Conservation (phyloP, 345 rosid species). For the Populus simonii region DNA sequence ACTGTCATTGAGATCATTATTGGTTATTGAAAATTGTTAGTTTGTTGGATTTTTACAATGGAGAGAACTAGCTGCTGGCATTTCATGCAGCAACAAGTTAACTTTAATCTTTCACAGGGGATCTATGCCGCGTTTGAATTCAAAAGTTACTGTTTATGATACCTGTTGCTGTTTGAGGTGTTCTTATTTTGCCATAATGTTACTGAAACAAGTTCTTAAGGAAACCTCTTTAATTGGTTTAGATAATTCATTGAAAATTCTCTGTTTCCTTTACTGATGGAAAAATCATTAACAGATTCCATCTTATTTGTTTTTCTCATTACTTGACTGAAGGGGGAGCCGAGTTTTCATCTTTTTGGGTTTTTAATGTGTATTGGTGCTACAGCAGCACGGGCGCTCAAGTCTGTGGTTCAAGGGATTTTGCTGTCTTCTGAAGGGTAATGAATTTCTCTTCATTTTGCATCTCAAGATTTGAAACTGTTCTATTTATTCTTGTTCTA, state of each 20-base stretch:
- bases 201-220: neutral
- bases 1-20: neutral
- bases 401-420: constrained; percentile 48
- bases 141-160: neutral
- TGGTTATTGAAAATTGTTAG: neutral
- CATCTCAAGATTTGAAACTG: neutral
- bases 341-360: constrained; percentile 48
- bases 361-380: constrained; percentile 43
- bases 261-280: constrained; percentile 4
- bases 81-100: neutral
- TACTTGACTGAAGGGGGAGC: constrained; percentile 42
- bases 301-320: constrained; percentile 8
- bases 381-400: constrained; percentile 49
- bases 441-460: neutral
- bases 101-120: neutral
- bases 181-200: neutral
- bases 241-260: neutral
- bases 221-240: neutral
- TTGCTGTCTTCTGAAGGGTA: constrained; percentile 52
- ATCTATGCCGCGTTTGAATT: neutral
- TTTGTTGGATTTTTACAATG: neutral
- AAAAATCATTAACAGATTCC: neutral
- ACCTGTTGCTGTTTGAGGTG: neutral
- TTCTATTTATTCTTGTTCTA: neutral
- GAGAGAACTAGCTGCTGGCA: neutral